A percentile compares a stretch with the other conserved stretches of the same genome.
Evolutionary conservation across 805 yeast species (phyloP).

Genomic region (Candida loeiensis): DNA sequence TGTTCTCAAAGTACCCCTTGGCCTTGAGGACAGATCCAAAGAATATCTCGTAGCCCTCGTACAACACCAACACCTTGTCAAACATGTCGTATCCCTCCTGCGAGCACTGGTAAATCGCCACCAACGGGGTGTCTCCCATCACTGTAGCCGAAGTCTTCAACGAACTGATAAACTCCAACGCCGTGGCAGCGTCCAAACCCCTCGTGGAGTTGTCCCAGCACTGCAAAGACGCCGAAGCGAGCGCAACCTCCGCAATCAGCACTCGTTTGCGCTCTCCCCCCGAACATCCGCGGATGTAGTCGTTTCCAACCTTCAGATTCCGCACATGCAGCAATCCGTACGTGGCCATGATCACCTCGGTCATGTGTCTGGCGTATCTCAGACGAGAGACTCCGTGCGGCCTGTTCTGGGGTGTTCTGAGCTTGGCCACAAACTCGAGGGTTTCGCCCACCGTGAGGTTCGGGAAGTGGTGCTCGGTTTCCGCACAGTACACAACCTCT

Average conservation of each 20-base stretch:
- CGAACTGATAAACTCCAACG: slow-evolving; percentile 25
- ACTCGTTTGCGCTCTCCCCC: slow-evolving; percentile 31
- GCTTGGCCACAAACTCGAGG: slow-evolving; percentile 55
- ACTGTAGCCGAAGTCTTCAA: slow-evolving; percentile 25
- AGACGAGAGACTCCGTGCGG: slow-evolving; percentile 48
- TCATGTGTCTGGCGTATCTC: slow-evolving; percentile 38
- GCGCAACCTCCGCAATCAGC: slow-evolving; percentile 25
- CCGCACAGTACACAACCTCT: slow-evolving; percentile 69
- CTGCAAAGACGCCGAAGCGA: slow-evolving; percentile 31
- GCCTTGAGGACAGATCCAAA: slow-evolving; percentile 44
- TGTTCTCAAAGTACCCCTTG: slow-evolving; percentile 47
- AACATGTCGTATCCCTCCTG: slow-evolving; percentile 45
- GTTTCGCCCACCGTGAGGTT: slow-evolving; percentile 66
- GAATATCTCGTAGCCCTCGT: slow-evolving; percentile 47
- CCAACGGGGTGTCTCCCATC: slow-evolving; percentile 24
- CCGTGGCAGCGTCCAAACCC: slow-evolving; percentile 30
- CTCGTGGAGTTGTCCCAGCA: slow-evolving; percentile 43
- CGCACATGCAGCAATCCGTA: slow-evolving; percentile 51
- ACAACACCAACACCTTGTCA: slow-evolving; percentile 45
- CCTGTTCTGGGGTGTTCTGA: slow-evolving; percentile 62
- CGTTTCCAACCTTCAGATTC: slow-evolving; percentile 61
- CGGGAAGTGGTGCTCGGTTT: slow-evolving; percentile 65
- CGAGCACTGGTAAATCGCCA: slow-evolving; percentile 28
- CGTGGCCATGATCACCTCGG: slow-evolving; percentile 42
- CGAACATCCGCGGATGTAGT: slow-evolving; percentile 38